Evolutionary conservation across 495 filamentous ascomycete genomes (phyloP), one percentile per base, ranked within the genome.

Genomic region (Aspergillus funiculosus): DNA sequence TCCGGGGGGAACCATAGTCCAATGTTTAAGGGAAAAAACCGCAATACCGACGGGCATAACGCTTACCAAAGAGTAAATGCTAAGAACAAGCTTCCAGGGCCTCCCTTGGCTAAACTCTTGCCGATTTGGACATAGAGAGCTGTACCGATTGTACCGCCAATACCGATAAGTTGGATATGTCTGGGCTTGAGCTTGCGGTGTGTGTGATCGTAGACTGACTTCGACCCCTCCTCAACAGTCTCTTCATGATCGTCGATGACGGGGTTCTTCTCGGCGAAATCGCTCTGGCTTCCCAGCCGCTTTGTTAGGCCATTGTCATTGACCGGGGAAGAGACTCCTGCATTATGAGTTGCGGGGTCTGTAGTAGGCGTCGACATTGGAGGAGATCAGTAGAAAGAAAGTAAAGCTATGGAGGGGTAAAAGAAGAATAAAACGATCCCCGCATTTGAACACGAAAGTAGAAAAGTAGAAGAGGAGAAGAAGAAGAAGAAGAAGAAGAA

Each of bases 71-170:
- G 50, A 42, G 49, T 44, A 57, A 89, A 90, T 10, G 83, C 87
- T 25, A 92, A 60, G 53, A 91, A 87, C 46, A 91, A 63, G 51
- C 79, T 86, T 2, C 58, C 87, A 14, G 87, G 87, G 0, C 87
- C 87, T 30, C 86, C 87, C 24, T 85, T 69, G 17, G 84, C 66
- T 39, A 89, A 55, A 1, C 75, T 76, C 15, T 64, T 68, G 13
- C 86, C 87, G 42, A 92, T 89, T 50, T 83, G 78, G 18, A 89
- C 81, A 62, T 81, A 89, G 8, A 89, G 67, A 2, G 77, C 85
- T n/a, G 86, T 89, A n/a, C 86, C 85, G 56, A 88, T 89, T 25
- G 79, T 81, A 25, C 85, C 85, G 27, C 85, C 85, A 52, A 88
- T 81, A 29, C 80, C 83, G 41, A 88, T 88, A 43, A 89, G 65